Conservation (phyloP, 192 early-diverging fungal genomes). For the Coemansia asiatica region DNA sequence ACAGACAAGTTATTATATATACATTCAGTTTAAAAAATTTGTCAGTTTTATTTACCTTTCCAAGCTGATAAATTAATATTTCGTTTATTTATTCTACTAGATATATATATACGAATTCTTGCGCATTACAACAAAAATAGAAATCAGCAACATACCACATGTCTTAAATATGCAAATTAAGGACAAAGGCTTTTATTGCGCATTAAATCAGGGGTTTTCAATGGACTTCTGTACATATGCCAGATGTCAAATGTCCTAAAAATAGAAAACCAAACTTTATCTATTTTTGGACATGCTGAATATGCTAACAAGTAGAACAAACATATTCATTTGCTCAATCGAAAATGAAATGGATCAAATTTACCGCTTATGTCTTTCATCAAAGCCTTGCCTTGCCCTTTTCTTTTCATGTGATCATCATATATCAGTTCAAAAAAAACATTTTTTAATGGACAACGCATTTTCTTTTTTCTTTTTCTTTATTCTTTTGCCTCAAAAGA, state of each 20-base stretch:
- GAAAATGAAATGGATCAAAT: no score
- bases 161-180: not conserved
- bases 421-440: no score
- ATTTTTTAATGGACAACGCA: no score
- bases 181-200: not conserved
- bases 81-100: not conserved
- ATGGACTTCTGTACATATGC: not conserved
- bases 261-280: not conserved
- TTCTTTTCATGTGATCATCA: not conserved
- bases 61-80: no score
- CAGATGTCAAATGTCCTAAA: not conserved
- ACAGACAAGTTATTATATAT: no score
- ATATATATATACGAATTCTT: not conserved
- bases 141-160: not conserved
- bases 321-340: not conserved
- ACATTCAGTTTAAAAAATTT: no score
- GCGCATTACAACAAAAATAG: not conserved
- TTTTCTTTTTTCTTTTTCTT: not conserved
- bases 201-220: not conserved
- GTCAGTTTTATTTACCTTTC: not conserved
- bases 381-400: no score
- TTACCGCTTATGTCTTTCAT: no score
- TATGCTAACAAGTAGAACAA: no score
- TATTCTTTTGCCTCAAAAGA: not conserved
- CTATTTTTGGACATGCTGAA: slow-evolving; percentile 1